Conservation (phyloP, 371 early-diverging fungal species). For the Chytridium lagenaria region DNA sequence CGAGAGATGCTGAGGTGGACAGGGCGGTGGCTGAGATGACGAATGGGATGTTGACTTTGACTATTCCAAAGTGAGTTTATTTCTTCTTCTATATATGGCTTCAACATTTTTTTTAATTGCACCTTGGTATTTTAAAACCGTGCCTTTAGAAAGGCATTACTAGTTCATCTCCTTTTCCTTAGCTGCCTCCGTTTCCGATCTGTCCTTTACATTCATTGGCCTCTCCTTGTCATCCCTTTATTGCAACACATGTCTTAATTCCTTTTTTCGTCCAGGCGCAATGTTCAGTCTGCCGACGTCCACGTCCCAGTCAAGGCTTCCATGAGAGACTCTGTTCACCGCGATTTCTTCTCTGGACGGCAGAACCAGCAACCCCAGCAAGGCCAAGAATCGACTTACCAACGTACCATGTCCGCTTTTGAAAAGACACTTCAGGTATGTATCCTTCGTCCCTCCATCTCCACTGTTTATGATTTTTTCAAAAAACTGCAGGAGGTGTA, state of each 20-base stretch:
- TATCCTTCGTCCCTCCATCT: no score
- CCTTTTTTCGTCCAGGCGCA: background rate
- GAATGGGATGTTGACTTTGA: slow-evolving; percentile 11
- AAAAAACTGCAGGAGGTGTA: no score
- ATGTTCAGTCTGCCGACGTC: background rate
- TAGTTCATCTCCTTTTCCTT: no score
- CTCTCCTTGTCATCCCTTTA: background rate
- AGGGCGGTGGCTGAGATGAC: background rate
- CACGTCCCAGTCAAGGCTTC: background rate
- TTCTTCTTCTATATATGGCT: background rate
- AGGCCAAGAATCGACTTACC: no score
- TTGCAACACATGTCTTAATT: background rate
- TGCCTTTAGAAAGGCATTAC: no score
- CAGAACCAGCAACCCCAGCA: slow-evolving; percentile 4
- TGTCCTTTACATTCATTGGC: background rate
- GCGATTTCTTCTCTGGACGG: background rate
- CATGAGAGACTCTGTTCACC: background rate
- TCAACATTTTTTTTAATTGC: background rate
- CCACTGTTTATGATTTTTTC: no score
- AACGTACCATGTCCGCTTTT: no score
- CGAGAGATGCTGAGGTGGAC: slow-evolving; percentile 5
- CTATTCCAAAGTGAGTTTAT: slow-evolving; percentile 10
- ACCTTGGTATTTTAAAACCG: background rate
- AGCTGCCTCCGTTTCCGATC: background rate
- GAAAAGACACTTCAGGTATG: no score